Evolutionary conservation across 306 rosid genomes (phyloP).

Genomic region (Begonia peltatifolia): DNA sequence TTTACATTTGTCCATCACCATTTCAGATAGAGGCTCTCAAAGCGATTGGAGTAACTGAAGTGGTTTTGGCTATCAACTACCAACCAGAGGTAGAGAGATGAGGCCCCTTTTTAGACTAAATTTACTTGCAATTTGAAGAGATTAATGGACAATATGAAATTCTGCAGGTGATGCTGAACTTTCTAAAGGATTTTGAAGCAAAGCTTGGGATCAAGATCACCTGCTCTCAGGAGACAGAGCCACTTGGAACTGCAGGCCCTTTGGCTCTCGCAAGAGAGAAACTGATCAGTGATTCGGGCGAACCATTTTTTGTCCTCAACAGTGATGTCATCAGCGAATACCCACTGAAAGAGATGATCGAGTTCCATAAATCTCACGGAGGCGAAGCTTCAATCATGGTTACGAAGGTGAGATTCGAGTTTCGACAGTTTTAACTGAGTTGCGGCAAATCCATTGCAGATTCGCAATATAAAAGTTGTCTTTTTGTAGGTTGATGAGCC

Average conservation of each 20-base stretch:
- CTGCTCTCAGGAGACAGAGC: constrained; percentile 98
- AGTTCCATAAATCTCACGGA: constrained; percentile 79
- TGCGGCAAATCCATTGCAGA: neutral
- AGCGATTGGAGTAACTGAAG: constrained; percentile 85
- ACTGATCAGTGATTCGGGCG: constrained; percentile 63
- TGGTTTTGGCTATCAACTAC: constrained; percentile 94
- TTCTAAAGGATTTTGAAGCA: constrained; percentile 81
- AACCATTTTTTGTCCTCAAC: constrained; percentile 96
- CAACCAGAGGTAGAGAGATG: constrained; percentile 77
- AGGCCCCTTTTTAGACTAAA: neutral
- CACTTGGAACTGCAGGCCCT: constrained; percentile 97
- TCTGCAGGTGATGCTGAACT: constrained; percentile 83
- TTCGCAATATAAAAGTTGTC: constrained; percentile 1
- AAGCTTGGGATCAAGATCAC: constrained; percentile 91
- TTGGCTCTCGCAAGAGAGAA: constrained; percentile 98
- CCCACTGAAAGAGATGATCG: constrained; percentile 83
- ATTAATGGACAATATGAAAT: constrained; percentile 13
- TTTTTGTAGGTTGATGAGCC: constrained; percentile 90
- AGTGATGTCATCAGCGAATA: constrained; percentile 97
- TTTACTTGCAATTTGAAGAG: constrained; percentile 11
- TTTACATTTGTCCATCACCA: neutral
- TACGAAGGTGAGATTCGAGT: constrained; percentile 51
- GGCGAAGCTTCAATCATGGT: constrained; percentile 99
- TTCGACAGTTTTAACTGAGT: neutral
- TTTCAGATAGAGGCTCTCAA: constrained; percentile 92